Evolutionary conservation across 2,329 filamentous ascomycete genomes (phyloP), one percentile per base, ranked within the genome.

Genomic region (Fusarium burgessii): DNA sequence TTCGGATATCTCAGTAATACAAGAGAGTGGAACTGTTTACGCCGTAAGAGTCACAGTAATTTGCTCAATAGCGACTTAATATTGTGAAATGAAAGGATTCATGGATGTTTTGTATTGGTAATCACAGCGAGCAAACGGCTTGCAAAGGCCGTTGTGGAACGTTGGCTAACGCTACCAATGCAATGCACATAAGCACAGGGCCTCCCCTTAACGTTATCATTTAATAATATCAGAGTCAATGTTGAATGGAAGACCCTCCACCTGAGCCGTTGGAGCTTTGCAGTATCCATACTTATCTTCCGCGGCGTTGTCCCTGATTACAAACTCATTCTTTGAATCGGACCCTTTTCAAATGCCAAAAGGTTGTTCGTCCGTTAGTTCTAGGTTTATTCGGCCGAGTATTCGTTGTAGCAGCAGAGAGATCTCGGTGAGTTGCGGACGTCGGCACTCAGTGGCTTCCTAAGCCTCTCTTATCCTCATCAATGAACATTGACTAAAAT

Each of bases 171-270:
- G 50, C 40, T 57, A 60, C 13, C 7, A 15, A 36, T 49, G 56
- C 41, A 55, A 47, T 54, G 62, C 52, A 50, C 47, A 62, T 56
- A 67, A 67, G 56, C 62, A 67, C 47, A 55, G 56, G 55, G 33
- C 32, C 42, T 36, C 36, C 47, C 41, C 40, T 33, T 42, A 67
- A 67, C 62, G 63, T 67, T 67, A 67, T 62, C 56, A 12, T 32
- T 62, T 41, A 58, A 46, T 47, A 61, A 59, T 50, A 8, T 12
- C 41, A 25, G 8, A 25, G 4, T 12, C 18, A 9, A 15, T 23
- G 23, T 23, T 23, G 23, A 23, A 23, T n/a, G 29, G 35, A 25
- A 17, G 13, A 23, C 36, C 20, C 25, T 58, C 45, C 33, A 36
- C 38, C 10, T 4, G 20, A 32, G 23, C 20, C 33, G n/a, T 40